Percentiles rank a stretch among this genome's conserved stretches.
Evolutionary conservation across 2,329 filamentous ascomycete genomes (phyloP).

Genomic region (Aspergillus pseudoviridinutans): DNA sequence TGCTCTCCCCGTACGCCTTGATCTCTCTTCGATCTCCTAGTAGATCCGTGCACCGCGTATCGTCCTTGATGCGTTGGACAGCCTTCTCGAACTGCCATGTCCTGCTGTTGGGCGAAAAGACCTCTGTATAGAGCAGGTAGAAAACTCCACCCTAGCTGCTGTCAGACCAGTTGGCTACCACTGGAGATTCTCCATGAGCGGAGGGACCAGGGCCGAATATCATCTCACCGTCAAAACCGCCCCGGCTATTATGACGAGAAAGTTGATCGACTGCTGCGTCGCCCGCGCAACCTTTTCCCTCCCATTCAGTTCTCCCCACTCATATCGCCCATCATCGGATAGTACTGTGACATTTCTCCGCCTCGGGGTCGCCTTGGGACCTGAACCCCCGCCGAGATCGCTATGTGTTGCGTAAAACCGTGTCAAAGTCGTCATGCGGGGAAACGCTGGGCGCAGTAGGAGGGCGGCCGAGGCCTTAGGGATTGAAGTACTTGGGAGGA

Average conservation of each 20-base stretch:
- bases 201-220: neutral
- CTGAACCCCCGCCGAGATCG: slow-evolving; percentile 37
- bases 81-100: slow-evolving; percentile 85
- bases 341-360: slow-evolving; percentile 71
- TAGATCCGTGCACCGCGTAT: slow-evolving; percentile 66
- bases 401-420: slow-evolving; percentile 60
- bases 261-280: slow-evolving; percentile 87
- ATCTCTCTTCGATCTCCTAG: slow-evolving; percentile 75
- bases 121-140: slow-evolving; percentile 75
- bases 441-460: slow-evolving; percentile 35
- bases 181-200: neutral
- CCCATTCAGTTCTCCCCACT: slow-evolving; percentile 72
- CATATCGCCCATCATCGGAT: slow-evolving; percentile 78
- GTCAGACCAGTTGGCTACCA: neutral
- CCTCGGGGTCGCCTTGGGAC: slow-evolving; percentile 38
- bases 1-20: slow-evolving; percentile 74
- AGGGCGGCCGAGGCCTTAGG: slow-evolving; percentile 14
- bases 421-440: slow-evolving; percentile 23
- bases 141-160: slow-evolving; percentile 63
- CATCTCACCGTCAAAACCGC: slow-evolving; percentile 66
- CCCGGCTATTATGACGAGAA: slow-evolving; percentile 71
- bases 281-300: slow-evolving; percentile 78
- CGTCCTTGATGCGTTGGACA: slow-evolving; percentile 71
- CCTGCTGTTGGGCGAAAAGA: slow-evolving; percentile 80
- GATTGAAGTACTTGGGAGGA: slow-evolving; percentile 17